Conservation (phyloP, 2,329 filamentous ascomycete genomes). For the Diaporthe citri region DNA sequence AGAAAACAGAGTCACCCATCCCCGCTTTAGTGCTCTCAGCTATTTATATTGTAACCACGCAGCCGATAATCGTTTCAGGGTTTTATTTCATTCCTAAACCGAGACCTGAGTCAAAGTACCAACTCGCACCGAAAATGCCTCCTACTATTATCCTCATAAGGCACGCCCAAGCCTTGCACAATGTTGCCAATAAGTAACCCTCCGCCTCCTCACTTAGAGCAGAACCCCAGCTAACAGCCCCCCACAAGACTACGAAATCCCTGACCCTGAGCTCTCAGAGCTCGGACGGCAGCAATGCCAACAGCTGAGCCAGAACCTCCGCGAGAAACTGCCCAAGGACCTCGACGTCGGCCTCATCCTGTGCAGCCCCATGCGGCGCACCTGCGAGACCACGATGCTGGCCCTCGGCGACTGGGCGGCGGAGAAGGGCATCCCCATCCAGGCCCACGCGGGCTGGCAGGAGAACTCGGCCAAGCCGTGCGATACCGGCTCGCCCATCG, state of each 20-base stretch:
- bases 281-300: slow-evolving; percentile 64
- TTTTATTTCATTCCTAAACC: background rate
- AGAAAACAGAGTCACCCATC: background rate
- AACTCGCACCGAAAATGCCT: slow-evolving; percentile 63
- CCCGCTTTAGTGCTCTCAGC: background rate
- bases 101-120: background rate
- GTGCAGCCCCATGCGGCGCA: slow-evolving; percentile 74
- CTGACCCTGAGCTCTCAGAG: slow-evolving; percentile 64
- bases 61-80: background rate
- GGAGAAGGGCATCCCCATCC: slow-evolving; percentile 64
- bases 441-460: slow-evolving; percentile 75
- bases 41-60: background rate
- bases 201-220: background rate
- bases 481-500: slow-evolving; percentile 68
- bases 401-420: slow-evolving; percentile 69
- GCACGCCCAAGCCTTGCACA: slow-evolving; percentile 82
- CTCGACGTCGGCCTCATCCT: slow-evolving; percentile 67
- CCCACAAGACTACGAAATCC: slow-evolving; percentile 61
- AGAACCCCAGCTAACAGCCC: slow-evolving; percentile 44
- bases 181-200: slow-evolving; percentile 61
- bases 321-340: slow-evolving; percentile 55
- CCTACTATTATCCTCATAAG: slow-evolving; percentile 83
- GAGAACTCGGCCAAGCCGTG: slow-evolving; percentile 70
- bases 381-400: slow-evolving; percentile 72
- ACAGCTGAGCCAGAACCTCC: slow-evolving; percentile 57